Base-by-base conservation (phyloP, 306 rosid genomes). In the Betula pendula region DNA sequence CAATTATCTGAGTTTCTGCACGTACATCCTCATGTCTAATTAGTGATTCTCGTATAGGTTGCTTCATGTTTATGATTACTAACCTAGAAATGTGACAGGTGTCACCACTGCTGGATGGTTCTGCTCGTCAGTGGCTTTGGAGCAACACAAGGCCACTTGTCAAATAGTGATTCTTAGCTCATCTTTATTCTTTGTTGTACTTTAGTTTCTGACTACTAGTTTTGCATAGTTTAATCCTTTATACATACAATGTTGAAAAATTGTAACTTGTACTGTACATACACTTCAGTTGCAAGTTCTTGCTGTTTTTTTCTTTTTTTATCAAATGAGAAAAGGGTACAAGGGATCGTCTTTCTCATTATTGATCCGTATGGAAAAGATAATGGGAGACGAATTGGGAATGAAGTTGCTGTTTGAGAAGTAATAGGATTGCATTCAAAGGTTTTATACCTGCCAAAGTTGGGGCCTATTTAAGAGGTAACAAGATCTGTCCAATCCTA, bases 81-180 rank as follows among this genome's bases (percentile, higher is more conserved):
- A 67, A 81, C 53, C 20, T 69, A 45, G 52, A 70, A 49, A 77
- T 73, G 58, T 78, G 38, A 5, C 89, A 95, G 98, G 96, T 95
- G 66, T 92, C 98, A 35, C 92, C 97, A 1, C 79, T 95, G 85
- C 78, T 92, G 62, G 92, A 89, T 71, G 97, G 88, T 69, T 86
- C 89, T 71, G 91, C 97, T 74, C 76, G 79, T 72, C 79, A 89
- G 70, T 95, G 98, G 98, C 96, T 95, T 73, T 85, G 93, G 98
- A 74, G 84, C 89, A 95, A 92, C 84, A 95, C 99, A 33, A 75
- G 84, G 15, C 91, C 94, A 4, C 75, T 90, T 48, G 70, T 22
- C 59, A 84, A 66, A 65, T 42, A 71, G 71, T 84, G 78, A 83
- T 66, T 65, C n/a, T 58, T 3, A 3, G 58, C 35, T 43, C 6